Percentiles rank a stretch among this genome's conserved stretches.
Evolutionary conservation across 73 alveolate species (phyloP).

Genomic region (Tetrahymena thermophila): DNA sequence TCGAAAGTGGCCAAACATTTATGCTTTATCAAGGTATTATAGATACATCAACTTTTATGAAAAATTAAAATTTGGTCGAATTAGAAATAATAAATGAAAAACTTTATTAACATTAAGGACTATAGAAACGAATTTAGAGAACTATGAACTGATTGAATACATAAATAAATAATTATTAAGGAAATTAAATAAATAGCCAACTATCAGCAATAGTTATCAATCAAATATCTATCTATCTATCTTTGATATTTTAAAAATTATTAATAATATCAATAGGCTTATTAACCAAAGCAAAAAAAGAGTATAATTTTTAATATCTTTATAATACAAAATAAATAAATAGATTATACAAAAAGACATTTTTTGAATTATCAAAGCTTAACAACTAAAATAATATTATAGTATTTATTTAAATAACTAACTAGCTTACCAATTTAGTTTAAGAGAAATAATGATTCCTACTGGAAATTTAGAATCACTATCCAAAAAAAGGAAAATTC

Average conservation of each 20-base stretch:
- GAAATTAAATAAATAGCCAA: not conserved
- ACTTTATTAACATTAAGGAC: not conserved
- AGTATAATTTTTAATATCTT: not conserved
- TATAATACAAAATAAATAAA: not conserved
- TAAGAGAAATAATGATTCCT: not conserved
- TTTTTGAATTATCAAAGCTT: not conserved
- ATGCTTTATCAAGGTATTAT: not conserved
- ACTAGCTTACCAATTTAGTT: not conserved
- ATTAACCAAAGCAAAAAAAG: not conserved
- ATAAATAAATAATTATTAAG: not conserved
- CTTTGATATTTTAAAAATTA: not conserved
- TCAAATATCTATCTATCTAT: not conserved
- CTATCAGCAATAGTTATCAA: not conserved
- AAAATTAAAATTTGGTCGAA: not conserved
- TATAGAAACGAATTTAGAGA: conserved; percentile 1
- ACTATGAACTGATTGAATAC: not conserved
- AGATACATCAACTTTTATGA: not conserved
- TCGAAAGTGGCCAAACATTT: not conserved
- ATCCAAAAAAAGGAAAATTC: not conserved
- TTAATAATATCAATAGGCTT: not conserved
- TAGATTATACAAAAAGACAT: not conserved
- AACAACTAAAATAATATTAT: not conserved
- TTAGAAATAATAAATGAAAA: not conserved
- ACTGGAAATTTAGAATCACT: not conserved
- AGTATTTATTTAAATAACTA: not conserved